Percentiles rank a stretch among this genome's conserved stretches.
These are phyloP conservation scores for Tricholoma flavovirens DNA, from an alignment of 768 basidiomycete species.

Conservation along the genomic window DNA sequence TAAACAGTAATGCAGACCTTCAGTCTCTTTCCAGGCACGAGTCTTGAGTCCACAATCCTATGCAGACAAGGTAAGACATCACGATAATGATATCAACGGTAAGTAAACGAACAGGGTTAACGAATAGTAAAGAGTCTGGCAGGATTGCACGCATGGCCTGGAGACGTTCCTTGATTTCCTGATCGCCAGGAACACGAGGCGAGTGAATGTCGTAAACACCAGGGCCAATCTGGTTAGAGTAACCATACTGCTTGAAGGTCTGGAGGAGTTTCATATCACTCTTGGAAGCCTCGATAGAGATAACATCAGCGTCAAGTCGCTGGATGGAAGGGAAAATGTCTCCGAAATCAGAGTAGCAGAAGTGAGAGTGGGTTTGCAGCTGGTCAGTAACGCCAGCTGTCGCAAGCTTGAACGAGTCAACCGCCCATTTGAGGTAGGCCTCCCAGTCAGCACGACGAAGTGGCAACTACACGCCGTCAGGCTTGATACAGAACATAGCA, in stretches of 20 bases:
- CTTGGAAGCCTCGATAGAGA: constrained; percentile 98
- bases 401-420: constrained; percentile 96
- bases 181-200: constrained; percentile 88
- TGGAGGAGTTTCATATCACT: constrained; percentile 95
- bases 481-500: constrained; percentile 7
- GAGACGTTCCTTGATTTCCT: constrained; percentile 94
- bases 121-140: constrained; percentile 73
- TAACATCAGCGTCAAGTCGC: constrained; percentile 95
- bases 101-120: constrained; percentile 67
- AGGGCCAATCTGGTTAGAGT: constrained; percentile 96
- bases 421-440: constrained; percentile 94
- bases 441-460: constrained; percentile 97
- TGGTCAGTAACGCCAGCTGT: constrained; percentile 93
- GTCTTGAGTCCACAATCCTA: constrained; percentile 98
- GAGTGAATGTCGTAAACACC: constrained; percentile 99
- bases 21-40: constrained; percentile 97
- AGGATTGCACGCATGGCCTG: constrained; percentile 78
- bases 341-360: constrained; percentile 98
- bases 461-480: constrained; percentile 54
- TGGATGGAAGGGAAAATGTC: constrained; percentile 98
- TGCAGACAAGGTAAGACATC: constrained; percentile 5
- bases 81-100: neutral
- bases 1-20: constrained; percentile 38
- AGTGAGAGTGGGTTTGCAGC: constrained; percentile 98
- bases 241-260: constrained; percentile 92